phyloP scores from a whole-genome alignment of 345 rosid genomes.

The Acer yangbiense region DNA sequence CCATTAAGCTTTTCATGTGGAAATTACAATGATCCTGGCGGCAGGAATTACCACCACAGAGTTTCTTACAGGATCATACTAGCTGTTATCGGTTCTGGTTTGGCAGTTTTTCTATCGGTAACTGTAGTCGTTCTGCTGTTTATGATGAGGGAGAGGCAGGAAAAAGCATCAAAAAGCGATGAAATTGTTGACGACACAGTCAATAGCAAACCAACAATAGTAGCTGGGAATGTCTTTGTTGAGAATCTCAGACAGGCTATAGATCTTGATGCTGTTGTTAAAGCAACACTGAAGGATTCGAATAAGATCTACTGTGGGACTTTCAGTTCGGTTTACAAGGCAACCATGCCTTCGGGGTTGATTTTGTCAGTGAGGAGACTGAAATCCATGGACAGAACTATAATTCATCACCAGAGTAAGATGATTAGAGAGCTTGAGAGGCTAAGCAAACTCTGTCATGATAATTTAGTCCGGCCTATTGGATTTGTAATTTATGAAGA shows the following conservation, averaged over 20 bases:
- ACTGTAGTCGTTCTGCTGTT: constrained; percentile 82
- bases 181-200: constrained; percentile 49
- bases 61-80: constrained; percentile 84
- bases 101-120: constrained; percentile 84
- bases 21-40: constrained; percentile 37
- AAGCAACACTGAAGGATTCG: constrained; percentile 80
- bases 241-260: constrained; percentile 90
- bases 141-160: constrained; percentile 97
- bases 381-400: constrained; percentile 84
- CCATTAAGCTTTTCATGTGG: constrained; percentile 70
- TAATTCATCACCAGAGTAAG: constrained; percentile 84
- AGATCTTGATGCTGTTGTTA: constrained; percentile 83
- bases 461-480: constrained; percentile 73
- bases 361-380: constrained; percentile 73
- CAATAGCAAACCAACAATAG: constrained; percentile 58
- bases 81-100: constrained; percentile 88
- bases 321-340: constrained; percentile 87
- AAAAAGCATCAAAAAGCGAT: constrained; percentile 61
- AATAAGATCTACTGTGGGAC: constrained; percentile 83
- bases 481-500: constrained; percentile 94
- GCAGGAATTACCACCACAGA: constrained; percentile 60
- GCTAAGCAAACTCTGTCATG: constrained; percentile 93
- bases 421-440: constrained; percentile 97
- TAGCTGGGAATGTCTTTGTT: constrained; percentile 76
- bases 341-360: constrained; percentile 95